Evolutionary conservation across 495 filamentous ascomycete species (phyloP).

Genomic region (Choiromyces venosus): DNA sequence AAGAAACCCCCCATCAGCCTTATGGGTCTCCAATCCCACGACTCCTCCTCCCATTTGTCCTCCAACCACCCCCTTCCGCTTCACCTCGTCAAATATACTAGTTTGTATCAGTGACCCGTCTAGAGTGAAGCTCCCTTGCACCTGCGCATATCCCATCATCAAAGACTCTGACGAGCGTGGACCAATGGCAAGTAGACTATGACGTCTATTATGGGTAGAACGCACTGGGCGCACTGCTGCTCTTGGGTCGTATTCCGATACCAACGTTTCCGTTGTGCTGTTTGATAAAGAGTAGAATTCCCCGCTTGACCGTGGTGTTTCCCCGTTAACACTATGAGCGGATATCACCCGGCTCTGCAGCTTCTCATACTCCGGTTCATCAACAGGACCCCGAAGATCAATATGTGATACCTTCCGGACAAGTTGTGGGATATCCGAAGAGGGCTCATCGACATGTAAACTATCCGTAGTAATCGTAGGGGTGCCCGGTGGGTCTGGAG

Average conservation of each 20-base stretch:
- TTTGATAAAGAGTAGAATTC: slow-evolving; percentile 94
- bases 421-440: slow-evolving; percentile 23
- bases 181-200: slow-evolving; percentile 39
- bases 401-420: slow-evolving; percentile 37
- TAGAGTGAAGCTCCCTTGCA: slow-evolving; percentile 84
- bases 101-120: slow-evolving; percentile 89
- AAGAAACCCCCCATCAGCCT: slow-evolving; percentile 72
- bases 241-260: slow-evolving; percentile 79
- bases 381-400: slow-evolving; percentile 38
- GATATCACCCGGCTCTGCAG: slow-evolving; percentile 35
- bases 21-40: slow-evolving; percentile 69
- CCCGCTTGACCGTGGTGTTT: slow-evolving; percentile 78
- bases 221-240: slow-evolving; percentile 51
- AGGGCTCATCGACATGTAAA: slow-evolving; percentile 29
- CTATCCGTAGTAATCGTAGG: slow-evolving; percentile 28
- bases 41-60: slow-evolving; percentile 75
- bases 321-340: slow-evolving; percentile 46
- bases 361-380: slow-evolving; percentile 34
- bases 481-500: slow-evolving; percentile 21
- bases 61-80: slow-evolving; percentile 84
- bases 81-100: slow-evolving; percentile 88
- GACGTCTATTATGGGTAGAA: slow-evolving; percentile 56
- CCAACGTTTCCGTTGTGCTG: slow-evolving; percentile 85
- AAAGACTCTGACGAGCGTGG: slow-evolving; percentile 60
- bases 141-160: slow-evolving; percentile 97